These are phyloP conservation scores for Blastomyces percursus DNA, from an alignment of 2,329 filamentous ascomycete genomes.

Conservation along the genomic window DNA sequence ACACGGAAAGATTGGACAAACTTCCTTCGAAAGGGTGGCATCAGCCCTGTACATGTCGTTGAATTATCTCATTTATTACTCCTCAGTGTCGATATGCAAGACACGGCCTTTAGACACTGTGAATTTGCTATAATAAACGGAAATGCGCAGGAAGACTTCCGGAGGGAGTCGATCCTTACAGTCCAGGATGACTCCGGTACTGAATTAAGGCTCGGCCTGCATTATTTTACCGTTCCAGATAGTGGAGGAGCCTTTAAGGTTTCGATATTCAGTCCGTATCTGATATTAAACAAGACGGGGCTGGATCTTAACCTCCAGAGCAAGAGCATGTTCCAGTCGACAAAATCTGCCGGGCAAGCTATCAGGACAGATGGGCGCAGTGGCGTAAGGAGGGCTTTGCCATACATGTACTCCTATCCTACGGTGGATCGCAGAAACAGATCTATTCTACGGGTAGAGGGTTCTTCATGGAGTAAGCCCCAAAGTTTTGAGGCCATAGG, in stretches of 20 bases:
- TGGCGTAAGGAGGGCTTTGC: slow-evolving; percentile 59
- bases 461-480: slow-evolving; percentile 92
- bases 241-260: slow-evolving; percentile 95
- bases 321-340: slow-evolving; percentile 76
- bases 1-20: slow-evolving; percentile 99
- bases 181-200: slow-evolving; percentile 79
- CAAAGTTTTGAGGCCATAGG: slow-evolving; percentile 98
- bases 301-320: slow-evolving; percentile 77
- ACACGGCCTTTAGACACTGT: slow-evolving; percentile 86
- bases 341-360: slow-evolving; percentile 71
- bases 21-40: slow-evolving; percentile 88
- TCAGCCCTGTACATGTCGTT: slow-evolving; percentile 94
- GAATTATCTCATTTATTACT: slow-evolving; percentile 88
- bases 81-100: slow-evolving; percentile 91
- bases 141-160: slow-evolving; percentile 75
- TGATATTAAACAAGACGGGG: slow-evolving; percentile 90
- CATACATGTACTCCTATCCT: slow-evolving; percentile 92
- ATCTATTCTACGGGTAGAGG: slow-evolving; percentile 73
- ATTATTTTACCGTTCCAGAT: slow-evolving; percentile 82
- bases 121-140: slow-evolving; percentile 97
- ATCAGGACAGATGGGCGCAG: slow-evolving; percentile 44
- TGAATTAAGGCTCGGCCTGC: slow-evolving; percentile 67
- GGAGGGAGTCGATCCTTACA: slow-evolving; percentile 63
- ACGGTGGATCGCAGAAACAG: slow-evolving; percentile 86
- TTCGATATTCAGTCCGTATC: slow-evolving; percentile 87